Evolutionary conservation across 106 monocot species (phyloP).

Genomic region (Dioscorea alata): DNA sequence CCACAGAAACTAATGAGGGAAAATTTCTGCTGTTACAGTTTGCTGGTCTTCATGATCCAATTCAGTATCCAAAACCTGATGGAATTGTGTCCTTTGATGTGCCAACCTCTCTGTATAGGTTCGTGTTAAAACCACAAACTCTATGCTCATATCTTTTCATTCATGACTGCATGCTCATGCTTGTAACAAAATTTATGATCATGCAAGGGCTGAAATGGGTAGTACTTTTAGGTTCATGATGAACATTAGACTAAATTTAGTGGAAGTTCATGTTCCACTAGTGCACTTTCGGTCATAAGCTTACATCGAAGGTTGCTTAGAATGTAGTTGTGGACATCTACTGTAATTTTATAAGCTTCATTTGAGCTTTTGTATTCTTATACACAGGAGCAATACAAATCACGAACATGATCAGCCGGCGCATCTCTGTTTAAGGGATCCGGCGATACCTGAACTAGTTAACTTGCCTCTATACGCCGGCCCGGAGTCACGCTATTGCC

Average conservation of each 20-base stretch:
- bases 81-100: slow-evolving; percentile 87
- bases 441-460: slow-evolving; percentile 50
- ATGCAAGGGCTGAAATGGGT: no score
- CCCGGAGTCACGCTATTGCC: slow-evolving; percentile 86
- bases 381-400: slow-evolving; percentile 87
- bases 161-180: no score
- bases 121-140: not conserved
- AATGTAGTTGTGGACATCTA: no score
- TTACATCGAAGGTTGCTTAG: no score
- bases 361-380: slow-evolving; percentile 1
- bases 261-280: no score
- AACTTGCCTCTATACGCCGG: slow-evolving; percentile 80
- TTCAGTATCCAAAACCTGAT: slow-evolving; percentile 88
- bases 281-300: no score
- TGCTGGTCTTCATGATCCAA: slow-evolving; percentile 53
- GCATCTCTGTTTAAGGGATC: slow-evolving; percentile 78
- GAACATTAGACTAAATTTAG: no score
- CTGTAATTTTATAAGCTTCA: no score
- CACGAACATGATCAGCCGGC: slow-evolving; percentile 95
- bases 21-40: slow-evolving; percentile 23
- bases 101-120: slow-evolving; percentile 97
- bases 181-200: no score
- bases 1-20: not conserved
- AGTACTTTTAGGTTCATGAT: no score
- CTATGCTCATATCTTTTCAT: no score